Conservation (phyloP, 805 yeast genomes). For the Teunomyces kruisii region DNA sequence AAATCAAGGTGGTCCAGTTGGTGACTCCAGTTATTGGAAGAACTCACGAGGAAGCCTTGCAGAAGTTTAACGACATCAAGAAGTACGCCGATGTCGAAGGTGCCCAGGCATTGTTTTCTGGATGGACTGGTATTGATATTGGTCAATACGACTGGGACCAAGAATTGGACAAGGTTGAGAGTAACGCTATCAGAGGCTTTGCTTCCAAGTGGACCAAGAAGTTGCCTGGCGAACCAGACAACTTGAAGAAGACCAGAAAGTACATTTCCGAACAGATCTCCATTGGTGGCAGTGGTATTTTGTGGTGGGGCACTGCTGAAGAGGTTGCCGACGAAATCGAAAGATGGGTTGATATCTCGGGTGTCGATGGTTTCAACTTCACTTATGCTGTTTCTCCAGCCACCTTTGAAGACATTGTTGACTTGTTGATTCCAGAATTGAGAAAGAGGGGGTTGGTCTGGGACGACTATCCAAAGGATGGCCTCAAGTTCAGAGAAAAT, state of each 20-base stretch:
- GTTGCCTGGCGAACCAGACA: constrained; percentile 22
- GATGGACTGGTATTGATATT: constrained; percentile 44
- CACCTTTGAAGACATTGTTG: constrained; percentile 36
- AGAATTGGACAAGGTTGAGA: constrained; percentile 29
- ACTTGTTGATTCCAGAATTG: constrained; percentile 36
- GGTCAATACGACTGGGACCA: constrained; percentile 30
- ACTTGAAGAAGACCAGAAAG: constrained; percentile 18
- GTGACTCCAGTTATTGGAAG: constrained; percentile 38
- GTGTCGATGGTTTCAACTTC: constrained; percentile 45
- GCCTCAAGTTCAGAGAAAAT: constrained; percentile 38
- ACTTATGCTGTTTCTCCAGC: constrained; percentile 38
- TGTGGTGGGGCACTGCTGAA: constrained; percentile 32
- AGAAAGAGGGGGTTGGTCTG: constrained; percentile 33
- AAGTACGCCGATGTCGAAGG: constrained; percentile 40
- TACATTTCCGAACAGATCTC: constrained; percentile 28
- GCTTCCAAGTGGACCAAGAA: constrained; percentile 33
- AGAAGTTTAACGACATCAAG: constrained; percentile 31
- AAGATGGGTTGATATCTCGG: constrained; percentile 36
- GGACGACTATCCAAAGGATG: constrained; percentile 34
- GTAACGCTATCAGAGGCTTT: constrained; percentile 32
- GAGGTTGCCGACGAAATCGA: constrained; percentile 42
- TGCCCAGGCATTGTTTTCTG: constrained; percentile 39
- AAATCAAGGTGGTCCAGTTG: constrained; percentile 38
- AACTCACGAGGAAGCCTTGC: constrained; percentile 42
- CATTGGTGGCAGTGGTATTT: constrained; percentile 32